Conservation (phyloP, 305 asterid species). For the Andrographis paniculata region DNA sequence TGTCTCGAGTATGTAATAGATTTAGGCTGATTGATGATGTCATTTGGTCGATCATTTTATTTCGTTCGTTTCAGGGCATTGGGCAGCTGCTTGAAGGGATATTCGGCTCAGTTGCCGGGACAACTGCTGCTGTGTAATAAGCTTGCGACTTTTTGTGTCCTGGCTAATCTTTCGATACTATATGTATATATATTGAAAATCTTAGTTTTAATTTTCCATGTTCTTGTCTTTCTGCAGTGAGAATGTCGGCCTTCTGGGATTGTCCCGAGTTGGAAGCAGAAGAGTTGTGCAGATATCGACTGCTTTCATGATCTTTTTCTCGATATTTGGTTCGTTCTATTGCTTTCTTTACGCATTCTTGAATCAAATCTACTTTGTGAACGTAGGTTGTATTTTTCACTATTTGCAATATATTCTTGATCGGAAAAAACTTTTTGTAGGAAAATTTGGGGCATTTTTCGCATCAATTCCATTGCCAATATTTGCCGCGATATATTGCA, state of each 20-base stretch:
- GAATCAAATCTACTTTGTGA: background rate
- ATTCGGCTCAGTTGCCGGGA: constrained; percentile 76
- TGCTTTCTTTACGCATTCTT: constrained; percentile 1
- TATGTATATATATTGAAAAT: background rate
- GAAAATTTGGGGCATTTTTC: constrained; percentile 93
- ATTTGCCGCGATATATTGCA: constrained; percentile 84
- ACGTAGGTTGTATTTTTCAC: too few species aligned
- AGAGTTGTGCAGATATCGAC: constrained; percentile 90
- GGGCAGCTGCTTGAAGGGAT: constrained; percentile 94
- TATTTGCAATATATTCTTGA: background rate
- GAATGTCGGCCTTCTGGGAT: constrained; percentile 93
- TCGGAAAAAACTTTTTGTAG: constrained; percentile 52
- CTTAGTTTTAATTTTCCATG: too few species aligned
- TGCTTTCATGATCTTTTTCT: constrained; percentile 94
- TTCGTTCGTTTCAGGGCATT: constrained; percentile 49
- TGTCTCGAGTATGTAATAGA: too few species aligned
- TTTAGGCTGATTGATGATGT: constrained; percentile 6
- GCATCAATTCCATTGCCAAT: constrained; percentile 90
- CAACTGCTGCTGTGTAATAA: constrained; percentile 79
- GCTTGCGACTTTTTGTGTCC: constrained; percentile 2
- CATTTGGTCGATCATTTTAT: constrained; percentile 6
- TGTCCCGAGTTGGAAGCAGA: constrained; percentile 97
- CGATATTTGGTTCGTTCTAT: constrained; percentile 71
- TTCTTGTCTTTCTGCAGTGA: constrained; percentile 50
- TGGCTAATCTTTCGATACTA: too few species aligned